Base-by-base conservation (phyloP, 805 yeast genomes). In the Isabelozyma gotoi region DNA sequence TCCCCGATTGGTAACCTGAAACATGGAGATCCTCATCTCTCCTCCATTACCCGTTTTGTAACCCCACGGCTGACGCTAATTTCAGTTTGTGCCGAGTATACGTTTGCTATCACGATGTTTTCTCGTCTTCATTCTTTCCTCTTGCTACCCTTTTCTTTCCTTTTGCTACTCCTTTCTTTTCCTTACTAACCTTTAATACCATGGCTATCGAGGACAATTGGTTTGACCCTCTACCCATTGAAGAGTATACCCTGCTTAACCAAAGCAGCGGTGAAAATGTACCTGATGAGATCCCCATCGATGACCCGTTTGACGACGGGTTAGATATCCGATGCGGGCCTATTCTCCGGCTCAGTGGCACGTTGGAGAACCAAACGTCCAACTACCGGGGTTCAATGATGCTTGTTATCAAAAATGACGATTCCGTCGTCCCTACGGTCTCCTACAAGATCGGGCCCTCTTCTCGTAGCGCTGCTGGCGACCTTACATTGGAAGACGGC, bases 241-340 rank as follows among this genome's bases (percentile, higher is more conserved):
- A 53, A 4, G 62, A 58, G 12, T 68, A 58, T 44, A 53, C 55
- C n/a, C 51, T 48, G 12, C 47, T 67, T 48, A 67, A 67, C 42
- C 48, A 55, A 33, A 38, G 44, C 18, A 42, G 51, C 34, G 53
- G 50, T 14, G 46, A 37, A 5, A 40, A 53, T 17, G 61, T 61
- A 5, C 74, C 75, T 14, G 55, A 55, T 12, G 42, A 49, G 21
- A 48, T 57, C 36, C 76, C 76, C 2, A 46, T 44, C 7, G 52
- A 55, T 2, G 59, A 55, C 7, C 55, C 57, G 12, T 41, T 62
- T 27, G 62, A 54, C n/a, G 18, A 36, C 8, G 64, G 62, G 6
- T 43, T 73, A n/a, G 73, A 76, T 33, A 68, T 83, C 16, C 67
- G 73, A 39, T 82, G 88, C 59, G 98, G 98, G 2, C 98, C 98